Base-by-base conservation (phyloP, 78 protist species). In the slime mould (Dictyostelium discoideum) region DNA sequence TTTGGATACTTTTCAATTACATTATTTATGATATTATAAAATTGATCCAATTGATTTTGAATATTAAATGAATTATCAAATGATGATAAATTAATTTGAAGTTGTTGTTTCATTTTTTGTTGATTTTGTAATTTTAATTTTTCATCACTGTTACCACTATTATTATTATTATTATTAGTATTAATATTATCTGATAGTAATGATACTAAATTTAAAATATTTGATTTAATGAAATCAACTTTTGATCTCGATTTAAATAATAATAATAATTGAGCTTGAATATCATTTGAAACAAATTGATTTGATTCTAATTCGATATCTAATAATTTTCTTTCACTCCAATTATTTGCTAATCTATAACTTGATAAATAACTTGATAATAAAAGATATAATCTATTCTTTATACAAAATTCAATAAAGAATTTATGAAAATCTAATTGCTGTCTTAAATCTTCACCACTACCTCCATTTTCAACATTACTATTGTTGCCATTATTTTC, bases 371-470 rank as follows among this genome's bases (percentile, higher is more conserved):
- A 90, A 46, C 80, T 72, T 42, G 95, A 72, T 22, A 90, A 42
- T 18, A 90, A 32, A 46, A 82, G 60, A 82, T 69, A 69, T 1
- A 67, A 40, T 20, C 57, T 90, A 18, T 90, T 80, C 18, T 82
- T 79, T 16, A 90, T 90, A n/a, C 85, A 90, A 39, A 90, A 90
- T 18, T 82, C 26, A 18, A 90, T 82, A 82, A 90, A 90, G 60
- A 82, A 90, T 54, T 42, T 37, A 69, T 90, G 95, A 37, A 90
- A 90, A 29, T 82, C 83, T 2, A 72, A n/a, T 40, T 87, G 80
- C 24, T 87, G 80, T n/a, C 26, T 76, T 76, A 32, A 22, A 69
- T 69, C 77, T 60, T 60, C 69, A 20, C 9, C 24, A 54, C 0
- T 54, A 1, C 14, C 22, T 14, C 3, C 16, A 48, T 48, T 54